phyloP scores from a whole-genome alignment of 192 early-diverging fungal species.

The Podila clonocystis region DNA sequence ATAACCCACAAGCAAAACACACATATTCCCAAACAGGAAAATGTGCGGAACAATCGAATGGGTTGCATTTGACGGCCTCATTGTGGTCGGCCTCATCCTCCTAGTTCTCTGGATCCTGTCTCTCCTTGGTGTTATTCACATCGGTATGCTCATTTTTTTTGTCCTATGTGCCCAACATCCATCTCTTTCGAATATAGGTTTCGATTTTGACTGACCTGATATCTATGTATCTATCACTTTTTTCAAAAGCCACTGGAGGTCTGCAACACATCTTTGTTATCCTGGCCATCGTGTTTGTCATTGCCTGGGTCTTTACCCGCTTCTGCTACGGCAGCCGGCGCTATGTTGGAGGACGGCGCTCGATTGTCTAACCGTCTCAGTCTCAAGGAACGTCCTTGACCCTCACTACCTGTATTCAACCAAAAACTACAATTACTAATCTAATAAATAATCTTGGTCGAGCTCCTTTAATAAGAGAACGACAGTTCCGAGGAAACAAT shows the following conservation, averaged over 20 bases:
- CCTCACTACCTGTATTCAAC: too few species aligned
- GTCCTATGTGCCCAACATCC: too few species aligned
- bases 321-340: conserved; percentile 12
- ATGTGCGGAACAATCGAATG: conserved; percentile 50
- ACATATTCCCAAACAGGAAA: neutral
- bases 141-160: neutral
- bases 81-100: conserved; percentile 44
- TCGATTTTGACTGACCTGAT: too few species aligned
- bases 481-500: too few species aligned
- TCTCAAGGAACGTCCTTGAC: too few species aligned
- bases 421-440: too few species aligned
- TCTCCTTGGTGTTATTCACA: neutral
- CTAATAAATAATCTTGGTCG: too few species aligned
- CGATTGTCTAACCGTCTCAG: neutral
- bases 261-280: conserved; percentile 13
- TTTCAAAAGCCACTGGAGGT: neutral
- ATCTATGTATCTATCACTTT: too few species aligned
- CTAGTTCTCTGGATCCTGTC: conserved; percentile 31
- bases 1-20: too few species aligned
- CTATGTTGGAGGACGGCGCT: neutral
- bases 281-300: conserved; percentile 11
- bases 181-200: too few species aligned
- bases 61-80: conserved; percentile 44
- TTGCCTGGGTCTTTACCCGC: conserved; percentile 16
- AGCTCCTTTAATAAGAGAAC: too few species aligned